Evolutionary conservation across 2,329 filamentous ascomycete genomes (phyloP).

Genomic region (Phyllachora maydis): DNA sequence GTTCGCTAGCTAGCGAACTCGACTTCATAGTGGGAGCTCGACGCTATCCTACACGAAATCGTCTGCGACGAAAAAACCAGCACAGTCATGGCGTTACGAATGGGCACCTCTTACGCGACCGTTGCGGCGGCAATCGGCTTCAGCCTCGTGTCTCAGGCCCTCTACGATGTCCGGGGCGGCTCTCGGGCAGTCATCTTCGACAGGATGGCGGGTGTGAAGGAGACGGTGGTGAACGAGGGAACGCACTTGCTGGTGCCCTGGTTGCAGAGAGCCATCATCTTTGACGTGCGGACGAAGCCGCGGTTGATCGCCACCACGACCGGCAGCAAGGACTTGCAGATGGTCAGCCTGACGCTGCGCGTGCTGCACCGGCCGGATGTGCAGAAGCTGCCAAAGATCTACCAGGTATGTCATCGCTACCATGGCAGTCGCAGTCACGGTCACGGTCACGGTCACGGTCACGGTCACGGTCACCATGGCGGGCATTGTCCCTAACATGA

Average conservation of each 20-base stretch:
- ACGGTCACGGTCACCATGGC: too few species aligned
- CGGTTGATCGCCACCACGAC: slow-evolving; percentile 95
- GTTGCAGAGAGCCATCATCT: slow-evolving; percentile 86
- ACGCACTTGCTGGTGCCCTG: slow-evolving; percentile 93
- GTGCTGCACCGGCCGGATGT: slow-evolving; percentile 92
- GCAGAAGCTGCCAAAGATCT: slow-evolving; percentile 84
- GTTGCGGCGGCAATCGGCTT: slow-evolving; percentile 53
- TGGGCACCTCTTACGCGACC: too few species aligned
- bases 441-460: too few species aligned
- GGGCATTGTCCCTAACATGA: neutral
- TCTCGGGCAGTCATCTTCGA: slow-evolving; percentile 96
- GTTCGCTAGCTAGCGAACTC: too few species aligned
- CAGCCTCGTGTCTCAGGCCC: slow-evolving; percentile 51
- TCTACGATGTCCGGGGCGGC: slow-evolving; percentile 96
- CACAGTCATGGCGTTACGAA: too few species aligned
- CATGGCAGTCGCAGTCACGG: too few species aligned
- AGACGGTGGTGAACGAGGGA: slow-evolving; percentile 81
- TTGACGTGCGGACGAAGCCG: slow-evolving; percentile 93
- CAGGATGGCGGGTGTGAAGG: slow-evolving; percentile 76
- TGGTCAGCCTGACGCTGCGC: slow-evolving; percentile 94
- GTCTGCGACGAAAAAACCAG: too few species aligned
- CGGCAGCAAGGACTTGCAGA: slow-evolving; percentile 96
- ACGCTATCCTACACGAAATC: too few species aligned
- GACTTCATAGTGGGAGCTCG: too few species aligned
- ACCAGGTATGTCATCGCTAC: slow-evolving; percentile 55